Evolutionary conservation across 306 rosid genomes (phyloP), one percentile per base, ranked within the genome.

Genomic region (Trichosanthes truncata): DNA sequence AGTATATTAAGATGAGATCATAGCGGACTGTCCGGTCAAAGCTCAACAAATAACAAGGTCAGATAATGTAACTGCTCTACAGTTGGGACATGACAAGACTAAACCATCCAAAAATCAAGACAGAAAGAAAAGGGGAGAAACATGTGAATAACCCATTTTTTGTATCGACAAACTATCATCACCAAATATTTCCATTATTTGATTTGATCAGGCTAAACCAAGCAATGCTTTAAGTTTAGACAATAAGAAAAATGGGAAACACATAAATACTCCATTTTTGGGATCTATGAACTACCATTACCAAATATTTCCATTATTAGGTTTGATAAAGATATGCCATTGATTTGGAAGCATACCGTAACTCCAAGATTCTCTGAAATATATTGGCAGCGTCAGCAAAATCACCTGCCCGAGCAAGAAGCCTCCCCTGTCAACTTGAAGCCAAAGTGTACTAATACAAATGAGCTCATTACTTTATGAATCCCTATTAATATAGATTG

Each of bases 371-470:
- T 79, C 86, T 93, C 83, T 88, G 88, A 86, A 90, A 96, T 80
- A 88, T 82, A 80, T 65, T 45, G 63, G 97, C 86, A 31, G 99
- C 99, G 45, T 91, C 92, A 80, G 87, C 61, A 71, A 89, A 90
- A 81, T 96, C 98, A 80, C 97, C 93, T 78, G 88, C 89, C 98
- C 81, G 90, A 79, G 99, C 98, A 85, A 89, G 94, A 91, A 96
- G 99, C 88, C 99, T 93, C 85, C 99, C 99, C 99, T 96, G 99
- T 96, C 98, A 93, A 96, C 99, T 96, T 96, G 82, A 89, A 90
- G 96, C 86, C 90, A 91, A 83, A 88, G 90, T 86, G 81, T 72
- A 86, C 86, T 89, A 81, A 88, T 90, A 87, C 88, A 84, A 89
- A 88, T 90, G 91, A 84, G 87, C 86, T 74, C 78, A 74, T 49